A percentile compares a stretch with the other conserved stretches of the same genome.
Conservation (phyloP, 208 protist species). For the Blechomonas ayalai region DNA sequence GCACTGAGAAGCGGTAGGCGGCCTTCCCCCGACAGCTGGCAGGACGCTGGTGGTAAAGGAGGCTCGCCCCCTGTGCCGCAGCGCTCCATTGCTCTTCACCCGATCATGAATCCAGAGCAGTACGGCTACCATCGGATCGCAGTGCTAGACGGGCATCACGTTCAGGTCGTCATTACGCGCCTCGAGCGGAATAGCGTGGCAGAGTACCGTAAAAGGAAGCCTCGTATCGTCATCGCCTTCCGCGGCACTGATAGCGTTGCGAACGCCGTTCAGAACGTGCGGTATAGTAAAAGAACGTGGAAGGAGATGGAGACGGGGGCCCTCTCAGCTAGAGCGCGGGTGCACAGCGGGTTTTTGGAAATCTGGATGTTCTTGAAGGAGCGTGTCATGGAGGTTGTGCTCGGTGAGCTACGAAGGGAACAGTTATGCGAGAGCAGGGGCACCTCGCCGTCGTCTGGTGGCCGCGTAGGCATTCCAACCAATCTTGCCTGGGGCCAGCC, state of each 20-base stretch:
- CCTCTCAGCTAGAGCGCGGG: conserved; percentile 21
- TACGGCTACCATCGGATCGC: conserved; percentile 67
- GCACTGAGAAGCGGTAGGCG: too few species aligned
- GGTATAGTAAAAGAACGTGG: conserved; percentile 49
- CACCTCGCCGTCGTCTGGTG: not conserved
- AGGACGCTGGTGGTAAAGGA: not conserved
- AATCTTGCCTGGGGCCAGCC: not conserved
- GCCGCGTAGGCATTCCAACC: not conserved
- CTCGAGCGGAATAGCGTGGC: not conserved
- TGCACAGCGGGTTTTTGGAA: conserved; percentile 77
- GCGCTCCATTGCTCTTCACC: too few species aligned
- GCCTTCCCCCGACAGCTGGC: too few species aligned
- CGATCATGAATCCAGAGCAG: conserved; percentile 36
- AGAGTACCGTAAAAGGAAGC: conserved; percentile 40
- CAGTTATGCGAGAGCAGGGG: not conserved
- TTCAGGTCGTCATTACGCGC: conserved; percentile 62
- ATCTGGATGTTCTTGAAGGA: conserved; percentile 72
- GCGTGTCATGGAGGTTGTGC: conserved; percentile 40
- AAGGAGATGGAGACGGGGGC: conserved; percentile 51
- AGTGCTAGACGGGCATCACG: conserved; percentile 46
- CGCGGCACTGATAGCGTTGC: conserved; percentile 68
- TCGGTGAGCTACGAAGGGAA: conserved; percentile 20
- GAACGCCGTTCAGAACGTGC: conserved; percentile 64
- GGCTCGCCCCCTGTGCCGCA: not conserved
- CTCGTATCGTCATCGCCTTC: conserved; percentile 67